These are phyloP conservation scores for Pseudoperonospora humuli DNA, from an alignment of 352 stramenopile genomes.

Conservation along the genomic window DNA sequence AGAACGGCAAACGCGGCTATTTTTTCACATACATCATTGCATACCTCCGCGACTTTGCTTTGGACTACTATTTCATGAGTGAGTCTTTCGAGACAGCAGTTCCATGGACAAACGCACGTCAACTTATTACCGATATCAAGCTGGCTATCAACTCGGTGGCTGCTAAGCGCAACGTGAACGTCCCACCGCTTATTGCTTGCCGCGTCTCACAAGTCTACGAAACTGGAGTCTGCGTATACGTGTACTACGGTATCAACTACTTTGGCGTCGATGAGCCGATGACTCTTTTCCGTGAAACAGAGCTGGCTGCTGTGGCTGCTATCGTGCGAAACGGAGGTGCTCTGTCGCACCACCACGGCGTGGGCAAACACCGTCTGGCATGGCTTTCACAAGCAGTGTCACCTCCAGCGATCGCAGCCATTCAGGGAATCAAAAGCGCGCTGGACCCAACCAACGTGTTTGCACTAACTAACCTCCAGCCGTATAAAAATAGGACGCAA, in stretches of 20 bases:
- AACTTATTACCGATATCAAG: slow-evolving; percentile 52
- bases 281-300: slow-evolving; percentile 75
- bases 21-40: slow-evolving; percentile 94
- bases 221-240: slow-evolving; percentile 91
- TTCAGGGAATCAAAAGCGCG: slow-evolving; percentile 81
- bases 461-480: slow-evolving; percentile 75
- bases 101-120: slow-evolving; percentile 58
- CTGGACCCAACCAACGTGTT: slow-evolving; percentile 91
- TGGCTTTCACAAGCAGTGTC: slow-evolving; percentile 87
- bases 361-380: slow-evolving; percentile 88
- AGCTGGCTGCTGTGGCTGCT: slow-evolving; percentile 57
- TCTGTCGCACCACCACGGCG: slow-evolving; percentile 93
- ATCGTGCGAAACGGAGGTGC: slow-evolving; percentile 90
- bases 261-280: slow-evolving; percentile 74
- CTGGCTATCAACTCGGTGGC: slow-evolving; percentile 38
- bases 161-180: slow-evolving; percentile 41
- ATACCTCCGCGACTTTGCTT: slow-evolving; percentile 90
- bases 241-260: slow-evolving; percentile 95
- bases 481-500: slow-evolving; percentile 11
- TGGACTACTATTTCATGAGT: slow-evolving; percentile 89
- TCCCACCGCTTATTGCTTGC: slow-evolving; percentile 85
- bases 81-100: slow-evolving; percentile 88
- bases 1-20: slow-evolving; percentile 88
- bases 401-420: slow-evolving; percentile 44
- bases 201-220: slow-evolving; percentile 94